phyloP scores from a whole-genome alignment of 2,329 filamentous ascomycete species.

The Zymoseptoria crescenta region DNA sequence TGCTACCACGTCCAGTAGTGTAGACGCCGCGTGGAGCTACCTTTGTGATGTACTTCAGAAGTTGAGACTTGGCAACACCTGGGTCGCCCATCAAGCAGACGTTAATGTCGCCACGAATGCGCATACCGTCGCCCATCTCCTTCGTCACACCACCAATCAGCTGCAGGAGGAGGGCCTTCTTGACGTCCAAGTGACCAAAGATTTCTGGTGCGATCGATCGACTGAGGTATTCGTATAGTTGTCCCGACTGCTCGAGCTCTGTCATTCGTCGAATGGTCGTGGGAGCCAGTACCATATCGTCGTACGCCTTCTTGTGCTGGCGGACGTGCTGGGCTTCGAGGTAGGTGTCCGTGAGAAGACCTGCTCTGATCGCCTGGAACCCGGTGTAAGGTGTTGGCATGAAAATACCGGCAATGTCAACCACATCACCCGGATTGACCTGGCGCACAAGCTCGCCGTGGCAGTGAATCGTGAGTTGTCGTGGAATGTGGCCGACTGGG shows the following conservation, averaged over 20 bases:
- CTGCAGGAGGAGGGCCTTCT: conserved; percentile 91
- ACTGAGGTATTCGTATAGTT: conserved; percentile 91
- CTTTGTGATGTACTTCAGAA: conserved; percentile 97
- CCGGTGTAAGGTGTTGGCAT: conserved; percentile 97
- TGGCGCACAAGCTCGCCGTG: conserved; percentile 78
- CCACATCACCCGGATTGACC: conserved; percentile 86
- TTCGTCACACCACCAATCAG: conserved; percentile 95
- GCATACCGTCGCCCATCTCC: conserved; percentile 96
- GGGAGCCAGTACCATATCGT: conserved; percentile 78
- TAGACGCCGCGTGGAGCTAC: conserved; percentile 89
- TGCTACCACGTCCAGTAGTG: conserved; percentile 72
- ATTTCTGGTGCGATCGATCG: conserved; percentile 97
- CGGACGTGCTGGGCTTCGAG: conserved; percentile 87
- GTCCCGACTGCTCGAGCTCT: conserved; percentile 73
- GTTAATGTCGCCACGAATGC: conserved; percentile 97
- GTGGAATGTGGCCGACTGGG: conserved; percentile 92
- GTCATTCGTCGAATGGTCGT: conserved; percentile 76
- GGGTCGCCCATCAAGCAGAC: conserved; percentile 98
- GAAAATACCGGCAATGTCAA: conserved; percentile 93
- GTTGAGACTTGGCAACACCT: conserved; percentile 97
- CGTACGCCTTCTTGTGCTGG: conserved; percentile 98
- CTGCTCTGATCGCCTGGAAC: conserved; percentile 92
- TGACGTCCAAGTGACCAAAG: conserved; percentile 91
- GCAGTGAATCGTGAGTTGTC: conserved; percentile 81
- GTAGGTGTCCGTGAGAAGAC: conserved; percentile 94